Base-by-base conservation (phyloP, 495 filamentous ascomycete genomes). In the Lophiotrema nucula region DNA sequence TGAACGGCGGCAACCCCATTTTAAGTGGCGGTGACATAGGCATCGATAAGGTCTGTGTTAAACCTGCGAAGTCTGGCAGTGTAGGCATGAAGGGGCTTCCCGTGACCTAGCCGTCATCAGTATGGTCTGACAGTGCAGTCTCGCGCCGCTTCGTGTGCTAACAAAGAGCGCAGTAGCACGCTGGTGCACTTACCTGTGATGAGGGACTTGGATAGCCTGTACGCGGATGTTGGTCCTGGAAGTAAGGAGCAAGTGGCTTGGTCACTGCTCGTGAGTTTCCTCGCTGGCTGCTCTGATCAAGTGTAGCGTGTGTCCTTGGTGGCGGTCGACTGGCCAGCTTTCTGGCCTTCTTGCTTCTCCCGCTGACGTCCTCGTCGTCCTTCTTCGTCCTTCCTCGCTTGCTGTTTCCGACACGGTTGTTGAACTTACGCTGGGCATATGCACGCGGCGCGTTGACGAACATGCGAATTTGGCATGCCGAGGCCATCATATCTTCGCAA, bases 401-500 rank as follows among this genome's bases (percentile, higher is more conserved):
- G 31, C 58, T 55, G 28, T 61, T 61, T 1, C 58, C 58, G 19
- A 43, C 31, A 1, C 58, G 42, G 23, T 61, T 61, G 3, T 25
- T 16, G 35, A 46, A 10, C 46, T 61, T 61, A 5, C 58, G 42
- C 1, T 27, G 19, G 1, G 59, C 59, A 31, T 62, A 62, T 1
- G 52, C 59, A 21, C 25, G 31, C 2, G 59, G 59, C n/a, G 59
- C 59, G 31, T 62, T 62, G 13, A 62, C 53, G 27, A 62, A 62
- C 59, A 62, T 62, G 1, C 59, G 44, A 38, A 57, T 57, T 24
- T 57, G 52, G 16, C 52, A 51, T 1, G 59, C 53, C 11, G 52
- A 56, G 38, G 19, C 53, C 59, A 62, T 62, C 1, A 62, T 53
- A 38, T 62, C 59, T 35, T 62, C 59, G 46, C 59, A 62, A 15